These are phyloP conservation scores for Cyphellophora attinorum DNA, from an alignment of 2,329 filamentous ascomycete species.

Conservation along the genomic window DNA sequence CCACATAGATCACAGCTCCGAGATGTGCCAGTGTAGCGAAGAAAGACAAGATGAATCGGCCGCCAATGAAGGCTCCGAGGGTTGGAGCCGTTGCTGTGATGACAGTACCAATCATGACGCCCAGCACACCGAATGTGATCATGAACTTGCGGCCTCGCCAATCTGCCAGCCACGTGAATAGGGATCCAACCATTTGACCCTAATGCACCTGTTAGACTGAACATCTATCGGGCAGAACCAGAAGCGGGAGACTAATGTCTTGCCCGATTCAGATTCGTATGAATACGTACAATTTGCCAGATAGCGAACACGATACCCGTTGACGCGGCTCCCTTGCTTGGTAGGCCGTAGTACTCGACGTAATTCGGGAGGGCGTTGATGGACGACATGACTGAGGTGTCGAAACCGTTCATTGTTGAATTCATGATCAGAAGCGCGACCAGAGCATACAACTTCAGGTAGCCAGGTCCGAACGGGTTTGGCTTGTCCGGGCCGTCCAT, in stretches of 20 bases:
- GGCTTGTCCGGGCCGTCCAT: slow-evolving; percentile 9
- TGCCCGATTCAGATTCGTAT: no score
- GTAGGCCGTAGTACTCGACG: slow-evolving; percentile 44
- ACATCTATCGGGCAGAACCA: no score
- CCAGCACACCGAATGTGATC: slow-evolving; percentile 23
- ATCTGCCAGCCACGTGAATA: slow-evolving; percentile 41
- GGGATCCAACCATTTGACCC: slow-evolving; percentile 35
- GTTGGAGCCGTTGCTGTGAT: slow-evolving; percentile 24
- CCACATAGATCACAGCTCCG: slow-evolving; percentile 44
- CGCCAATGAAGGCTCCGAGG: slow-evolving; percentile 34
- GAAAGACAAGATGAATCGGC: slow-evolving; percentile 36
- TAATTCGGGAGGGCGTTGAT: slow-evolving; percentile 49
- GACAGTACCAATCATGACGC: slow-evolving; percentile 27
- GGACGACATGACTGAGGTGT: slow-evolving; percentile 45
- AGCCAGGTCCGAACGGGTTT: slow-evolving; percentile 11
- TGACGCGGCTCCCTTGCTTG: slow-evolving; percentile 7
- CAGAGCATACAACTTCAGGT: slow-evolving; percentile 13
- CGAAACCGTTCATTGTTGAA: slow-evolving; percentile 23
- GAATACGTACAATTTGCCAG: slow-evolving; percentile 31
- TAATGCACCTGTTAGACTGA: no score
- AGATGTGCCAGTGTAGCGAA: slow-evolving; percentile 30
- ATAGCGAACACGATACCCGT: slow-evolving; percentile 38
- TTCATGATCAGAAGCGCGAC: slow-evolving; percentile 14
- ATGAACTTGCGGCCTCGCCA: slow-evolving; percentile 39
- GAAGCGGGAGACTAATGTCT: background rate